Evolutionary conservation across 139 green algal species (phyloP).

Genomic region (Penium margaritaceum): DNA sequence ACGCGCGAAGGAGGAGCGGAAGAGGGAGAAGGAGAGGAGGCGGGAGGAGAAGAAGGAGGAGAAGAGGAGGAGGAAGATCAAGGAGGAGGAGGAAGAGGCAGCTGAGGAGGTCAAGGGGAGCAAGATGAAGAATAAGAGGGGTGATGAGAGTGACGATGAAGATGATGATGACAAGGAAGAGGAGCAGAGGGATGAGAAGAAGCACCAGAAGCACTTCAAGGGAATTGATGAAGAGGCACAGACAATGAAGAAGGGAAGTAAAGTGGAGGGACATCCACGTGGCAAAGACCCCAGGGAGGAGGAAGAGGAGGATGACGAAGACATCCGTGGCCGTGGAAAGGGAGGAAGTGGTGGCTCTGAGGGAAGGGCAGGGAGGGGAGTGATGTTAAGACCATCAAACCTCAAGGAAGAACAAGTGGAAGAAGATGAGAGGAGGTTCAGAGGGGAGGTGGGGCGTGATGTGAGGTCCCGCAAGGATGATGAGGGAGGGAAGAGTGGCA

Average conservation of each 20-base stretch:
- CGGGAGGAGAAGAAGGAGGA: constrained; percentile 11
- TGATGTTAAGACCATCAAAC: no score
- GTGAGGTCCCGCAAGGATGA: no score
- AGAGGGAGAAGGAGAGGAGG: constrained; percentile 44
- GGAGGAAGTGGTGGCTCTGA: no score
- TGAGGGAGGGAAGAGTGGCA: no score
- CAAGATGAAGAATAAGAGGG: no score
- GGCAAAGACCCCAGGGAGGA: constrained; percentile 31
- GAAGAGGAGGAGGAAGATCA: constrained; percentile 1
- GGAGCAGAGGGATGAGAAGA: constrained; percentile 20
- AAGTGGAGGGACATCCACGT: constrained; percentile 17
- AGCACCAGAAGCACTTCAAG: not conserved
- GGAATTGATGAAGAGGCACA: constrained; percentile 15
- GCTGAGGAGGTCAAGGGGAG: constrained; percentile 13
- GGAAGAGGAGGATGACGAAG: constrained; percentile 27
- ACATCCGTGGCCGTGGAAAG: no score
- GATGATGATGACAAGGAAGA: not conserved
- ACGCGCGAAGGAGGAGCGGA: constrained; percentile 42
- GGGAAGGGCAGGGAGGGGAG: no score
- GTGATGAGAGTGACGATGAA: no score
- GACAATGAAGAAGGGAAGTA: constrained; percentile 5
- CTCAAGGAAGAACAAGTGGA: no score
- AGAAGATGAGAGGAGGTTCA: no score
- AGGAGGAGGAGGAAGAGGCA: constrained; percentile 13
- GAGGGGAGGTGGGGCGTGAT: no score